Evolutionary conservation across 1,139 yeast species (phyloP), one percentile per base, ranked within the genome.

Genomic region (Geotrichum macrosporum): DNA sequence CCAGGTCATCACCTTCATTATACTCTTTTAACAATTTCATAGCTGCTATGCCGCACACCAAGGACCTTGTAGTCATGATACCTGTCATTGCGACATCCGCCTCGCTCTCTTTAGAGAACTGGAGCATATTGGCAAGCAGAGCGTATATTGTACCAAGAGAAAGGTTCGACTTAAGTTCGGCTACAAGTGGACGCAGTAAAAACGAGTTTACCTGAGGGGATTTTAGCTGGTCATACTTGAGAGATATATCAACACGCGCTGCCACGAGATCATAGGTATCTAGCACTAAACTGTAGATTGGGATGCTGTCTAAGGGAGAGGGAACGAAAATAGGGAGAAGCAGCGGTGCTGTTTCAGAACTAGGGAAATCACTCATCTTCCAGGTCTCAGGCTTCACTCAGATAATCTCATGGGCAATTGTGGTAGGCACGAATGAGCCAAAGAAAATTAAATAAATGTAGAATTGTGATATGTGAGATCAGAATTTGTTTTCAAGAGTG

Each of bases 181-280:
- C 57, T 3, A 73, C 68, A 20, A 78, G 61, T 0, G 84, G 83
- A 53, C 74, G 72, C 38, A 78, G 69, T 35, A 78, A 60, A 2
- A 77, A 69, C 19, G 76, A 59, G 48, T 75, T 71, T 31, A 75
- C 71, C 57, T 76, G 81, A 1, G 81, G 82, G 2, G 77, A 65
- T 50, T 73, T 72, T 49, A 78, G 64, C 59, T 77, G 82, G 53
- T 78, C 82, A 59, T 75, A 75, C 47, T 75, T 76, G 52, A 78
- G 66, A 48, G 75, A 70, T 21, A 76, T 60, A 36, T 67, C 72
- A 15, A 78, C 77, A 42, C 70, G 65, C 27, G 68, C 65, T 55
- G 71, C 62, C 31, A 61, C 51, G 13, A 63, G 52, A 39, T 64
- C 68, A 32, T 63, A 58, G 31, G 58, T 57, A 21, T 61, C 63